Conservation (phyloP, 495 filamentous ascomycete genomes). For the Hypoxylon subgilvum region DNA sequence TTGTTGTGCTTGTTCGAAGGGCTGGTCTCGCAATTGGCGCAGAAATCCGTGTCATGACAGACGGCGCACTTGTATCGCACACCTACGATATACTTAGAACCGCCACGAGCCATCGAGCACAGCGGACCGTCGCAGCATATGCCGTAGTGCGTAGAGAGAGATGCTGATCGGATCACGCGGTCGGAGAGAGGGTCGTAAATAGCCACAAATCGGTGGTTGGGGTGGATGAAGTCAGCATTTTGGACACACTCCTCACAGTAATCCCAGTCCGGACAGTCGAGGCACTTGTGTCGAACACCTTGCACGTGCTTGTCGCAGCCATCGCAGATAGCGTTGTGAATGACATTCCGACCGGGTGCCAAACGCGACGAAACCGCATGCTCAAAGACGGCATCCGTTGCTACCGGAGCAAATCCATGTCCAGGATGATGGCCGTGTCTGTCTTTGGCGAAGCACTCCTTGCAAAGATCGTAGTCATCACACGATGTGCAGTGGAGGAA, state of each 20-base stretch:
- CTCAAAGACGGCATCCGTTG: constrained; percentile 62
- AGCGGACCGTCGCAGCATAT: constrained; percentile 96
- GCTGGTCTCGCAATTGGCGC: constrained; percentile 87
- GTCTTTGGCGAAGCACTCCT: constrained; percentile 73
- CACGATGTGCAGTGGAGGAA: constrained; percentile 87
- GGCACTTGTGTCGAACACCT: constrained; percentile 95
- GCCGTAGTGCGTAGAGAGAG: constrained; percentile 70
- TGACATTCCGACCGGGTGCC: constrained; percentile 77
- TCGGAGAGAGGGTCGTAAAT: constrained; percentile 80
- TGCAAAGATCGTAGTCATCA: constrained; percentile 91
- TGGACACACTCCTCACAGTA: constrained; percentile 82
- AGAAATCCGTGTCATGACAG: constrained; percentile 96
- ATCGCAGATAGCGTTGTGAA: constrained; percentile 91
- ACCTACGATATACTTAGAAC: constrained; percentile 74
- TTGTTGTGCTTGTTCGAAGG: constrained; percentile 86
- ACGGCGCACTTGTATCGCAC: constrained; percentile 96
- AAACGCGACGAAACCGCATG: constrained; percentile 66
- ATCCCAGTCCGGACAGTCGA: constrained; percentile 97
- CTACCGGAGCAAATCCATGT: constrained; percentile 75
- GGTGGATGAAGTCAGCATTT: constrained; percentile 70
- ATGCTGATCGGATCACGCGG: constrained; percentile 36
- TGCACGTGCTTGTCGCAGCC: constrained; percentile 89
- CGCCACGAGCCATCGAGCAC: constrained; percentile 65
- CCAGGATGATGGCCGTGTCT: constrained; percentile 93
- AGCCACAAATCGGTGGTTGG: constrained; percentile 86